These are phyloP conservation scores for Jamesozyma piceae DNA, from an alignment of 805 yeast genomes.

Conservation along the genomic window DNA sequence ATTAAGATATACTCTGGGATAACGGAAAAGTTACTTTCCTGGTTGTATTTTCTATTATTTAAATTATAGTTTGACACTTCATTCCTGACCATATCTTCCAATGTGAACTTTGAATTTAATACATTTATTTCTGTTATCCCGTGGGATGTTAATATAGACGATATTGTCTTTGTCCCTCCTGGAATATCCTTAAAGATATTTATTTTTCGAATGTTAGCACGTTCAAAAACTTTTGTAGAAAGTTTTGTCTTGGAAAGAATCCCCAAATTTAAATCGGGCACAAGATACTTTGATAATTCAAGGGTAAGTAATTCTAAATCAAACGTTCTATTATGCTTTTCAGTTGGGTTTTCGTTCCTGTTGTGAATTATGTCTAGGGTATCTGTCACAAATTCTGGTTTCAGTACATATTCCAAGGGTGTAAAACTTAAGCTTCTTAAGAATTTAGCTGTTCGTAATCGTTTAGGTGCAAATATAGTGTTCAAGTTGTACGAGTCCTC, in stretches of 20 bases:
- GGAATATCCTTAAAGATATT: constrained; percentile 23
- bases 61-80: neutral
- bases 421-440: constrained; percentile 55
- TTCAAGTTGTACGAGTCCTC: constrained; percentile 28
- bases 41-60: neutral
- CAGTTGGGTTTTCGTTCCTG: constrained; percentile 29
- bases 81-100: neutral
- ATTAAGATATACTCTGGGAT: constrained; percentile 43
- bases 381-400: constrained; percentile 45
- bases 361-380: constrained; percentile 30
- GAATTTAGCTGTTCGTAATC: constrained; percentile 82
- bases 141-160: constrained; percentile 22
- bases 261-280: constrained; percentile 29
- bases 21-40: neutral
- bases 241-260: constrained; percentile 11
- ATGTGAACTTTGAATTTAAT: constrained; percentile 8
- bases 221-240: constrained; percentile 20
- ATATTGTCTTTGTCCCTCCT: constrained; percentile 23
- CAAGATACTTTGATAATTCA: constrained; percentile 20
- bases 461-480: constrained; percentile 65
- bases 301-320: constrained; percentile 34
- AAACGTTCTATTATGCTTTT: constrained; percentile 26
- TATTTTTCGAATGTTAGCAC: constrained; percentile 16
- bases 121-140: constrained; percentile 20
- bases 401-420: constrained; percentile 40